Evolutionary conservation across 2,329 filamentous ascomycete species (phyloP).

Genomic region (Acrocalymma vagum): DNA sequence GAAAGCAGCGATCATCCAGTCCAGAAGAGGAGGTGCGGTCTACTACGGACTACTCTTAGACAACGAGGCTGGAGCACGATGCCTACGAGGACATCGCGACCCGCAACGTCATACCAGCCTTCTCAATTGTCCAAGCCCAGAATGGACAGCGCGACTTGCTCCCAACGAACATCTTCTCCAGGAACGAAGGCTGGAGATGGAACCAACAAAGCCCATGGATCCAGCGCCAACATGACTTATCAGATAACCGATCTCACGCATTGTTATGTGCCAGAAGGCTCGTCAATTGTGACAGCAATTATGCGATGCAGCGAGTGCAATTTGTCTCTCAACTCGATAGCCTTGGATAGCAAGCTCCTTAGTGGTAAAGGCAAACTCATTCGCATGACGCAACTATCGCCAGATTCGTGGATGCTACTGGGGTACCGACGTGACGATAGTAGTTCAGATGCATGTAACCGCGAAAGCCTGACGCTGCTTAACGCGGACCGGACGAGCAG

Average conservation of each 20-base stretch:
- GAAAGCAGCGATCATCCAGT: constrained; percentile 6
- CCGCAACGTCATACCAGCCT: constrained; percentile 7
- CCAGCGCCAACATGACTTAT: constrained; percentile 7
- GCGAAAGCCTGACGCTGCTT: constrained; percentile 10
- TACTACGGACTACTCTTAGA: constrained; percentile 11
- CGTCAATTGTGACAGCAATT: constrained; percentile 16
- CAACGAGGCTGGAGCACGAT: constrained; percentile 9
- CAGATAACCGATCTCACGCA: constrained; percentile 13
- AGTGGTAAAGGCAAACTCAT: constrained; percentile 16
- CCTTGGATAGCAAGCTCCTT: constrained; percentile 10
- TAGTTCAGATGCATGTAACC: constrained; percentile 10
- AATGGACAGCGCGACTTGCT: constrained; percentile 8
- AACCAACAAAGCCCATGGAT: constrained; percentile 6
- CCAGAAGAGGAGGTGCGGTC: constrained; percentile 5
- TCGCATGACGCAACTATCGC: no score
- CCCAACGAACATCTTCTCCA: constrained; percentile 7
- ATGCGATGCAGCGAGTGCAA: constrained; percentile 13
- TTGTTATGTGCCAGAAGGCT: constrained; percentile 12
- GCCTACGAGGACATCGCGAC: constrained; percentile 7
- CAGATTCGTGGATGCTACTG: constrained; percentile 19
- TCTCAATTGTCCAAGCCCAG: constrained; percentile 6
- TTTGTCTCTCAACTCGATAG: constrained; percentile 8
- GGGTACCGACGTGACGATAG: constrained; percentile 13
- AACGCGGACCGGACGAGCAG: constrained; percentile 17
- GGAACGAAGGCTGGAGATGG: constrained; percentile 8